Percentiles rank a stretch among this genome's conserved stretches.
Conservation (phyloP, 1,284 basidiomycete species). For the Leccinum idahoense region DNA sequence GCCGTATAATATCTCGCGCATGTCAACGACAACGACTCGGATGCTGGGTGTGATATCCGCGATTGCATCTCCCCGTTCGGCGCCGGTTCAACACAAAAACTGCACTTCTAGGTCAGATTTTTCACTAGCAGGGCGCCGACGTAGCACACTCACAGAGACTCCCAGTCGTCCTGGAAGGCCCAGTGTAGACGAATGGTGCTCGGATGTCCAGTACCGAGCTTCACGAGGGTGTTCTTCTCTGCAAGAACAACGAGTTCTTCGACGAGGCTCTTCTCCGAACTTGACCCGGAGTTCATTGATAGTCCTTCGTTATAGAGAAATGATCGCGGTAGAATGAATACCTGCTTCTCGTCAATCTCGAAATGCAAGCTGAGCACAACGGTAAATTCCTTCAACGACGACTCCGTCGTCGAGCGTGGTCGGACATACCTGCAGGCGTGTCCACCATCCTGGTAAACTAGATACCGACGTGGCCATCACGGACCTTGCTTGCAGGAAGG, state of each 20-base stretch:
- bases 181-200: slow-evolving; percentile 79
- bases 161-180: slow-evolving; percentile 79
- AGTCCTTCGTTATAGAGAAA: slow-evolving; percentile 79
- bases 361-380: slow-evolving; percentile 67
- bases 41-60: slow-evolving; percentile 72
- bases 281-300: slow-evolving; percentile 43
- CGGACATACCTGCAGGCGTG: too few relatives aligned
- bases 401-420: too few relatives aligned
- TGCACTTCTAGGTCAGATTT: slow-evolving; percentile 29
- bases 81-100: slow-evolving; percentile 88
- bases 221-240: slow-evolving; percentile 61
- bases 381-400: slow-evolving; percentile 48
- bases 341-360: slow-evolving; percentile 72
- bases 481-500: too few relatives aligned
- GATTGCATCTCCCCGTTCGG: slow-evolving; percentile 85
- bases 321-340: slow-evolving; percentile 65
- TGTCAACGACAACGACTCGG: slow-evolving; percentile 63
- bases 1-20: slow-evolving; percentile 83
- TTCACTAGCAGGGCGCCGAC: not conserved
- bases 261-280: slow-evolving; percentile 37
- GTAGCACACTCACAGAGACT: slow-evolving; percentile 57
- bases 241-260: slow-evolving; percentile 53
- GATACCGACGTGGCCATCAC: too few relatives aligned
- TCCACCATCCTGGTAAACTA: too few relatives aligned
- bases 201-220: slow-evolving; percentile 67